Base-by-base conservation (phyloP, 208 protist genomes). In the Tritrichomonas musculus region DNA sequence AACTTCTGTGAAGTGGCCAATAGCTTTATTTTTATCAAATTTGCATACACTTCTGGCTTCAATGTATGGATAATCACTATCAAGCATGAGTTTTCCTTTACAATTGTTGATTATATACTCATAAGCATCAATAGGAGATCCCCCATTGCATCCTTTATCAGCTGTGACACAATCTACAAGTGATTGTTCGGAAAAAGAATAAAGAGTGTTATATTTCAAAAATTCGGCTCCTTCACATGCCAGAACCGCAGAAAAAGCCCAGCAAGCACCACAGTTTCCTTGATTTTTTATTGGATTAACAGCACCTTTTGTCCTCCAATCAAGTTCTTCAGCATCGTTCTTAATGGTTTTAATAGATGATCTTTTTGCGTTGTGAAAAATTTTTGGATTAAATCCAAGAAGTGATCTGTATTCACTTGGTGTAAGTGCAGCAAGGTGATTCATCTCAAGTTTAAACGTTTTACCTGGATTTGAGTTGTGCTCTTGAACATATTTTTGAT, bases 231-330 rank as follows among this genome's bases (percentile, higher is more conserved):
- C 50, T 66, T 96, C 95, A 0, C 93, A 27, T 22, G 80, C 77
- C 92, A 93, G 94, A 33, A 93, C 95, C 33, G 94, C 93, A 92
- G 95, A 94, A 69, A 95, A 94, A 17, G 94, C 93, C 96, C 95
- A 96, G 84, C 95, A 96, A 9, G 94, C 95, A 55, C 96, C 96
- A 93, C 96, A 97, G 17, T 94, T 92, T 55, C 94, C 95, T 94
- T 97, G 96, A 92, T 97, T 82, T 84, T 96, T 96, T 1, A 95
- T 93, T 55, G 69, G 93, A 30, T 94, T 96, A 4, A 97, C 95
- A 65, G 94, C 93, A 8, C 93, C 94, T 65, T 95, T 92, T n/a
- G 94, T 47, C 17, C 96, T 41, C 94, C 96, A 96, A 94, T 97
- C 96, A 25, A 97, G 60, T 22, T n/a, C 5, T 17, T 69, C 22